Percentiles rank a stretch among this genome's conserved stretches.
These are phyloP conservation scores for Xylaria sp. DNA, from an alignment of 2,329 filamentous ascomycete genomes.

Conservation along the genomic window DNA sequence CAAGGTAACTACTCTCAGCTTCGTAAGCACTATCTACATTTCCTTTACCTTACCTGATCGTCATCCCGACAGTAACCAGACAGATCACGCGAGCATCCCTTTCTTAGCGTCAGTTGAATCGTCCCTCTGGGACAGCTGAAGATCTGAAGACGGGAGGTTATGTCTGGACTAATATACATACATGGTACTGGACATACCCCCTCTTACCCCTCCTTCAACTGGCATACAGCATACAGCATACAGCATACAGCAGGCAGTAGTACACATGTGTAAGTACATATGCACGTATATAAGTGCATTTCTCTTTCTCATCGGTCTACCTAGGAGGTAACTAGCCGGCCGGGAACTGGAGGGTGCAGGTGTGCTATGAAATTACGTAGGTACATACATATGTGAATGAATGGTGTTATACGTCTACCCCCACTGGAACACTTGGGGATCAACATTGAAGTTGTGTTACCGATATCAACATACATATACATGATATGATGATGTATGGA, in stretches of 20 bases:
- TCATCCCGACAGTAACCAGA: constrained; percentile 13
- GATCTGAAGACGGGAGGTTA: background rate
- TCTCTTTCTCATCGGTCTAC: background rate
- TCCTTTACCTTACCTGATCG: background rate
- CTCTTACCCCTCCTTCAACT: background rate
- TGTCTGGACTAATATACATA: background rate
- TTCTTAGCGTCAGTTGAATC: constrained; percentile 7
- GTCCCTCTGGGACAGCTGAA: constrained; percentile 2
- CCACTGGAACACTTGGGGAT: constrained; percentile 13
- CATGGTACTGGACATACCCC: background rate
- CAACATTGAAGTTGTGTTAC: constrained; percentile 13
- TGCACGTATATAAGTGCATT: background rate
- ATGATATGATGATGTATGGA: constrained; percentile 27
- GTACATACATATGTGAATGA: background rate
- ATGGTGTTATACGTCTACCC: constrained; percentile 5
- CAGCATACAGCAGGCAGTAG: too few relatives aligned
- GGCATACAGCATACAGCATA: background rate
- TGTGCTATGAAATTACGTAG: background rate
- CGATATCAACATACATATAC: background rate
- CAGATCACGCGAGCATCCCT: constrained; percentile 34
- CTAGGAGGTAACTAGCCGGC: too few relatives aligned
- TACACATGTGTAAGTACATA: background rate
- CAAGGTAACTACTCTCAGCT: constrained; percentile 31
- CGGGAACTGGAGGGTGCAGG: background rate
- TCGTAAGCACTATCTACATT: constrained; percentile 33